A percentile compares a stretch with the other conserved stretches of the same genome.
Conservation (phyloP, 1,284 basidiomycete species). For the Marasmius oreades region DNA sequence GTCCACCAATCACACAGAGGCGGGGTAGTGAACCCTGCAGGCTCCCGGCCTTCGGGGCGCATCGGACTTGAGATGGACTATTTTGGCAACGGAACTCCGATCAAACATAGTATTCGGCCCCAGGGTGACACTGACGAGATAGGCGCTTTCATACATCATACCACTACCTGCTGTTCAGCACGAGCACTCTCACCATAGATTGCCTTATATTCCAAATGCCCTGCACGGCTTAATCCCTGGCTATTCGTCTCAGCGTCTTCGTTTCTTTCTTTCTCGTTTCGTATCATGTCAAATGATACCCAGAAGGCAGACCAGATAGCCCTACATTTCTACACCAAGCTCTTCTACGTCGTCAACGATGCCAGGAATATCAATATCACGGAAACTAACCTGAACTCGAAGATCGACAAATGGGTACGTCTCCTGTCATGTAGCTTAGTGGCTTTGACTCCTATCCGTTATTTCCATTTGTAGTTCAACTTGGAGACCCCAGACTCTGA, state of each 20-base stretch:
- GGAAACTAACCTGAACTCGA: conserved; percentile 39
- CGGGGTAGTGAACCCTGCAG: too few species aligned
- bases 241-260: neutral
- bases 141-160: neutral
- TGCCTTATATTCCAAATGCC: neutral
- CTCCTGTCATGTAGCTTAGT: neutral
- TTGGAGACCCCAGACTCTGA: conserved; percentile 68
- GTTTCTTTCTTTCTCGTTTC: neutral
- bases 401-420: conserved; percentile 77
- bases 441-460: conserved; percentile 6
- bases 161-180: neutral
- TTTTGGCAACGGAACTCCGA: too few species aligned
- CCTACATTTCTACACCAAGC: conserved; percentile 75
- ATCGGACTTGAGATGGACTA: too few species aligned
- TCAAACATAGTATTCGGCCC: too few species aligned
- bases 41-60: neutral
- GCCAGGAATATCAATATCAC: conserved; percentile 61
- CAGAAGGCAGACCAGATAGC: conserved; percentile 81
- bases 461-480: conserved; percentile 56
- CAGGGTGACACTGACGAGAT: neutral
- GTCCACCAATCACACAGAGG: too few species aligned
- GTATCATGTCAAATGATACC: conserved; percentile 45
- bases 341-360: conserved; percentile 67
- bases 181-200: neutral
- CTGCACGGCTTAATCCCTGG: neutral